Conservation (phyloP, 1,139 yeast species). For the Pichia kudriavzevii region DNA sequence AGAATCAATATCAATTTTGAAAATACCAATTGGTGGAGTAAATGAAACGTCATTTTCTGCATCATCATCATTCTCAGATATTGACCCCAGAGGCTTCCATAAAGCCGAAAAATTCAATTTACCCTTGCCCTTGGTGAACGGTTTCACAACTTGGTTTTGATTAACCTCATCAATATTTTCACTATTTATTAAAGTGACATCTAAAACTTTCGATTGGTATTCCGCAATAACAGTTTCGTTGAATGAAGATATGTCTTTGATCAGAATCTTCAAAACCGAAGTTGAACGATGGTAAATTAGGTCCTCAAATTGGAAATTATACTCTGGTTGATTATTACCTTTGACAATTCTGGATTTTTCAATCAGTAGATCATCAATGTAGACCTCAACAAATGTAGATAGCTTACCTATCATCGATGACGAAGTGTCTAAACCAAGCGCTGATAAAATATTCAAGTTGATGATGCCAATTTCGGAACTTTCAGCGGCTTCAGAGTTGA, state of each 20-base stretch:
- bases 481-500: too few relatives aligned
- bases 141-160: conserved; percentile 33
- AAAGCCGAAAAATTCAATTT: conserved; percentile 44
- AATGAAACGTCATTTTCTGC: conserved; percentile 32
- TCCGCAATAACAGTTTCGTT: conserved; percentile 46
- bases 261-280: conserved; percentile 44
- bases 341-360: conserved; percentile 54
- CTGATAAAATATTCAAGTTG: conserved; percentile 65
- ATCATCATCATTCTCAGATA: conserved; percentile 40
- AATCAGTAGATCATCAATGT: conserved; percentile 42
- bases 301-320: conserved; percentile 57
- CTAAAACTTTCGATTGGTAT: conserved; percentile 42
- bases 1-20: conserved; percentile 50
- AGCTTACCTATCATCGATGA: conserved; percentile 60
- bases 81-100: conserved; percentile 68
- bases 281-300: conserved; percentile 53
- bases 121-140: conserved; percentile 42
- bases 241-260: conserved; percentile 47
- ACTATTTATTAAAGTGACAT: conserved; percentile 34
- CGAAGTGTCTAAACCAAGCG: conserved; percentile 59
- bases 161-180: conserved; percentile 30
- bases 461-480: conserved; percentile 60
- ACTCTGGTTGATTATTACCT: conserved; percentile 63
- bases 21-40: conserved; percentile 58
- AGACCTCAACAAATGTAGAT: conserved; percentile 65